Conservation (phyloP, 2,329 filamentous ascomycete genomes). For the Botrytis sinoallii region DNA sequence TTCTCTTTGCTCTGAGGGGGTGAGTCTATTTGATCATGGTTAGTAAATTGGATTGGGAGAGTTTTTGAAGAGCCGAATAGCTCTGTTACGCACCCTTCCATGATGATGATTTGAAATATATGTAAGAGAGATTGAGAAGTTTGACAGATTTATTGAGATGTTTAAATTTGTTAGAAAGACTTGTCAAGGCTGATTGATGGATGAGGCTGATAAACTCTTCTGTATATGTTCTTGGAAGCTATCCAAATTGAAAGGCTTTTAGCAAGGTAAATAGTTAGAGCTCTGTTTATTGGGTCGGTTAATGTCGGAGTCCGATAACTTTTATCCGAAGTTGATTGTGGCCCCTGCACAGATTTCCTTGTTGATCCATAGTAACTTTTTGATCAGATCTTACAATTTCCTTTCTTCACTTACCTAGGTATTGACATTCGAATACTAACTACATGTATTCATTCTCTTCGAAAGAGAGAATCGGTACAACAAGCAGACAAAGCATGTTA, state of each 20-base stretch:
- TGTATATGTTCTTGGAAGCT: constrained; percentile 8
- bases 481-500: neutral
- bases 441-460: neutral
- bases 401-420: neutral
- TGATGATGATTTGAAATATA: constrained; percentile 18
- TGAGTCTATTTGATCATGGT: constrained; percentile 32
- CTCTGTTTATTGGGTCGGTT: constrained; percentile 7
- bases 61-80: neutral
- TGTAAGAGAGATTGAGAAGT: neutral
- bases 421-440: neutral
- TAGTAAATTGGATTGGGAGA: constrained; percentile 8
- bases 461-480: neutral
- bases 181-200: constrained; percentile 20
- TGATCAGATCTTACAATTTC: neutral
- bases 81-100: constrained; percentile 35
- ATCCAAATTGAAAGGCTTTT: constrained; percentile 15
- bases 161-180: neutral
- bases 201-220: constrained; percentile 19
- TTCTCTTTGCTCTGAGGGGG: constrained; percentile 75
- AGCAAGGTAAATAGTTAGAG: constrained; percentile 3
- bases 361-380: neutral
- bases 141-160: neutral
- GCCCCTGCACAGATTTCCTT: neutral
- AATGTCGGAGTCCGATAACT: neutral
- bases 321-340: constrained; percentile 4